Percentiles rank a stretch among this genome's conserved stretches.
These are phyloP conservation scores for Penicillium chermesinum DNA, from an alignment of 495 filamentous ascomycete species.

Conservation along the genomic window DNA sequence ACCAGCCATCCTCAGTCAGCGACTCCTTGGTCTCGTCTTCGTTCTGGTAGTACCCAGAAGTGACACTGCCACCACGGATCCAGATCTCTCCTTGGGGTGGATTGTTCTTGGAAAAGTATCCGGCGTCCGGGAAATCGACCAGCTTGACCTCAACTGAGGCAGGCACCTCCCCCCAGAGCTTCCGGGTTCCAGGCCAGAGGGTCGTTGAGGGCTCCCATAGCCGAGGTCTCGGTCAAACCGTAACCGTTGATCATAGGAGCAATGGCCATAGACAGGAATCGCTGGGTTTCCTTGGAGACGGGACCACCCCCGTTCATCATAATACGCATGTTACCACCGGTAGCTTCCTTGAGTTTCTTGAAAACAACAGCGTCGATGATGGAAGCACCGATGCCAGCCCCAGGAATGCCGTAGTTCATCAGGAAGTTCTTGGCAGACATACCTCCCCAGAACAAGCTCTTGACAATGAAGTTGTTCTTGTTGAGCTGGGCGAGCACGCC, in stretches of 20 bases:
- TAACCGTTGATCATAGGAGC: slow-evolving; percentile 91
- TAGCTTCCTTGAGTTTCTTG: slow-evolving; percentile 88
- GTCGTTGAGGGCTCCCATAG: slow-evolving; percentile 90
- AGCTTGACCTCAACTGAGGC: slow-evolving; percentile 84
- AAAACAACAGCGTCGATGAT: slow-evolving; percentile 75
- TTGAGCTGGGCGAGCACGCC: slow-evolving; percentile 85
- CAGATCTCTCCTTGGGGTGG: slow-evolving; percentile 94
- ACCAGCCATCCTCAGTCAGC: slow-evolving; percentile 79
- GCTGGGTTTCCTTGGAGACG: slow-evolving; percentile 78
- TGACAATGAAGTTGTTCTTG: slow-evolving; percentile 64
- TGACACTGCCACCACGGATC: slow-evolving; percentile 77
- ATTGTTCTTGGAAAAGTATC: slow-evolving; percentile 79
- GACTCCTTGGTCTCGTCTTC: slow-evolving; percentile 76
- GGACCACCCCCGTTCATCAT: slow-evolving; percentile 86
- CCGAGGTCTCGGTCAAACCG: slow-evolving; percentile 89
- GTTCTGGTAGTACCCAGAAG: slow-evolving; percentile 72
- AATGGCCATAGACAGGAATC: slow-evolving; percentile 84
- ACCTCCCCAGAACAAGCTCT: slow-evolving; percentile 89
- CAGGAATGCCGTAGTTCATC: slow-evolving; percentile 70
- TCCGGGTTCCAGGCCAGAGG: slow-evolving; percentile 83
- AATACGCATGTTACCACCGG: slow-evolving; percentile 73
- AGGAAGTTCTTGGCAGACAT: slow-evolving; percentile 79
- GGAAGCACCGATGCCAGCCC: slow-evolving; percentile 53
- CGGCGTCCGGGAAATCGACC: slow-evolving; percentile 91
- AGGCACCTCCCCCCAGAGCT: slow-evolving; percentile 76